phyloP scores from a whole-genome alignment of 306 rosid species.

The Quercus robur region DNA sequence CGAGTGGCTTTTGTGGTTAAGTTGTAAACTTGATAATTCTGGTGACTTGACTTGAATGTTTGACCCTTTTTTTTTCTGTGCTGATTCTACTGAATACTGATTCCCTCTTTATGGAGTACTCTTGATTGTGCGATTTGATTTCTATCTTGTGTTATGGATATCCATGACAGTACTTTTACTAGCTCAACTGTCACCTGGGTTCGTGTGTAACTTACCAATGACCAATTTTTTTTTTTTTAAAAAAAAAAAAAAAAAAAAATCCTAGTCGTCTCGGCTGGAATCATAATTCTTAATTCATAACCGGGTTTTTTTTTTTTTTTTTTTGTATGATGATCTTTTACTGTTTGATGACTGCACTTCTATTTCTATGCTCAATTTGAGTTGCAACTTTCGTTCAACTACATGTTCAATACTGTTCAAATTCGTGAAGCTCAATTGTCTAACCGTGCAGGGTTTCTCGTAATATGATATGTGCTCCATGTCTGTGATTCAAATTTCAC shows the following conservation, averaged over 20 bases:
- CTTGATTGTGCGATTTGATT: background rate
- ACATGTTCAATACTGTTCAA: background rate
- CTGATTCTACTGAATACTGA: background rate
- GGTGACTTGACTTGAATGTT: conserved; percentile 13
- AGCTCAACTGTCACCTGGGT: too few relatives aligned
- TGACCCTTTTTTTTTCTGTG: background rate
- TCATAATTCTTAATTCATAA: too few relatives aligned
- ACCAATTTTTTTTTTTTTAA: too few relatives aligned
- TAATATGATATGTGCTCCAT: too few relatives aligned
- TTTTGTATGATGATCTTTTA: background rate
- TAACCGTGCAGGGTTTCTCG: background rate
- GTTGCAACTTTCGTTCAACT: background rate
- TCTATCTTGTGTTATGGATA: background rate
- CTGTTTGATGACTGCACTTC: background rate
- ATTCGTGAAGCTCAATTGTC: conserved; percentile 1
- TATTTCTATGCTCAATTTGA: background rate
- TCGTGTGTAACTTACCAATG: background rate
- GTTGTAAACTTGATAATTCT: background rate
- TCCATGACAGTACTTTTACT: background rate
- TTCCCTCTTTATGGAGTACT: background rate
- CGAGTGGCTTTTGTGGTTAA: too few relatives aligned
- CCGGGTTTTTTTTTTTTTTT: background rate
- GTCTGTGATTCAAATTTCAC: too few relatives aligned
- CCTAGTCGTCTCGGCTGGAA: too few relatives aligned
- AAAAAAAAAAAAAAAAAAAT: too few relatives aligned